These are phyloP conservation scores for Cladosporium sp. DNA, from an alignment of 2,329 filamentous ascomycete species.

Conservation along the genomic window DNA sequence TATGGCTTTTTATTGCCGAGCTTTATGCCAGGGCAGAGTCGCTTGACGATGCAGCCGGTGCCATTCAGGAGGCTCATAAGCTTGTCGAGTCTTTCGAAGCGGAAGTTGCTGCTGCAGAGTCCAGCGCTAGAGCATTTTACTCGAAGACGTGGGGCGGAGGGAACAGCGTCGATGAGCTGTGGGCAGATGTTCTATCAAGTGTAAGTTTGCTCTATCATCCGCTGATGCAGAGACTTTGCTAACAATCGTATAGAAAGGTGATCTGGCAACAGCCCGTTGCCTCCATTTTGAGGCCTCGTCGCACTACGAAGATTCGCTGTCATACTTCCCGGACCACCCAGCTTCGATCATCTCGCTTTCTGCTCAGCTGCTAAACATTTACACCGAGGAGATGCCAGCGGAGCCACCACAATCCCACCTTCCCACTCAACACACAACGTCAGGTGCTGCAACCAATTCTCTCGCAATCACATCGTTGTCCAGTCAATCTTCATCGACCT, in stretches of 20 bases:
- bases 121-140: constrained; percentile 62
- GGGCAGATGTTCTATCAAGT: constrained; percentile 81
- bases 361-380: constrained; percentile 83
- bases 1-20: constrained; percentile 88
- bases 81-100: constrained; percentile 71
- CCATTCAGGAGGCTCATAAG: constrained; percentile 77
- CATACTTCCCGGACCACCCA: constrained; percentile 76
- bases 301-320: constrained; percentile 79
- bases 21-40: constrained; percentile 82
- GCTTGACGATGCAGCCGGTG: constrained; percentile 75
- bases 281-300: constrained; percentile 68
- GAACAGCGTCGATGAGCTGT: constrained; percentile 79
- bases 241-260: constrained; percentile 58
- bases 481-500: constrained; percentile 7
- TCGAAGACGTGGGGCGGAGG: constrained; percentile 73
- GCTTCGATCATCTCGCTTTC: constrained; percentile 78
- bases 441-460: background rate
- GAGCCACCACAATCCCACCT: constrained; percentile 53
- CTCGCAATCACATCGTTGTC: background rate
- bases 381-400: constrained; percentile 62
- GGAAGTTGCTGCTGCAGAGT: constrained; percentile 63
- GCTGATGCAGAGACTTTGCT: constrained; percentile 14
- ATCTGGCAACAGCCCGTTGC: constrained; percentile 63
- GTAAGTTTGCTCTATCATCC: constrained; percentile 50
- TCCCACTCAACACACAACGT: constrained; percentile 23